Evolutionary conservation across 2,329 filamentous ascomycete genomes (phyloP), one percentile per base, ranked within the genome.

Genomic region (Cladosporium sp.): DNA sequence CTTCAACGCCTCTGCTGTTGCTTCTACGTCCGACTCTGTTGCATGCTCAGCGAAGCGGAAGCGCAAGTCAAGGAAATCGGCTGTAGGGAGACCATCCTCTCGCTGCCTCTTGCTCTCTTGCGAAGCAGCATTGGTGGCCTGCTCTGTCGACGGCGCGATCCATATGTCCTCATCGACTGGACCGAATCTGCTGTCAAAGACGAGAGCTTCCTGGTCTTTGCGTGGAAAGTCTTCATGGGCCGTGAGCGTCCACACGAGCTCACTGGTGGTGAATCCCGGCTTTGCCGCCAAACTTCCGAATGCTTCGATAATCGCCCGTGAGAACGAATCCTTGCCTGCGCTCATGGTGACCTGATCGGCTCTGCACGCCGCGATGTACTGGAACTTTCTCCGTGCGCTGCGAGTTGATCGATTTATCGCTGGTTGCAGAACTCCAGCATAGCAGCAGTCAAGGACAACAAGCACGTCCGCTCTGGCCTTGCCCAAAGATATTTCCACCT

Each of bases 341-440:
- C 34, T 59, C 24, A 5, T 12, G 7, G 65, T 64, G 2, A 5
- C 2, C 28, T 62, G 21, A 5, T 30, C 34, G 4, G 26, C 51
- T 59, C 36, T 47, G 32, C 65, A 67, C 5, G 65, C 65, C 12
- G 58, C 65, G 10, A 67, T 44, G 18, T 59, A 63, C 15, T 64
- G 60, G 28, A 59, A 67, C 18, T 57, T 59, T 14, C 51, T 24
- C 11, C 7, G n/a, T 21, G n/a, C 10, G n/a, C n/a, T 21, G 41
- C 41, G 3, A 8, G 2, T 11, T 47, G n/a, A 6, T 3, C 11
- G 41, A 4, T 3, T 8, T 11, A 8, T 32, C 10, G 41, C 3
- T 47, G n/a, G 2, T 21, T 11, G n/a, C 41, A 21, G 8, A 21
- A 47, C 4, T 8, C 61, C 61, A 5, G 61, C 61, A 26, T 18